phyloP scores from a whole-genome alignment of 148 eudicot species.

The Fagopyrum esculentum region DNA sequence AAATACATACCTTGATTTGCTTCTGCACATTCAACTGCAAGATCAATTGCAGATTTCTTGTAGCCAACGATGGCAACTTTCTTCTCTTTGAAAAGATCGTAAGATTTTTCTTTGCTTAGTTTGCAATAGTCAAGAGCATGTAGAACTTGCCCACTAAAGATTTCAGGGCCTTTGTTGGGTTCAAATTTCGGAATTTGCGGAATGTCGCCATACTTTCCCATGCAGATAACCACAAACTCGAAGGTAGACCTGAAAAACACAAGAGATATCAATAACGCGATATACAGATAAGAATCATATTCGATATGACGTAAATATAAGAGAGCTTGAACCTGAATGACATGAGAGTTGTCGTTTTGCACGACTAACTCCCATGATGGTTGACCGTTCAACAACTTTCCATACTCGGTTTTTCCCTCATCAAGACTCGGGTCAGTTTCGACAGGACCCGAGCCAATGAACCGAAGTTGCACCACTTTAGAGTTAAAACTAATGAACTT shows the following conservation, averaged over 20 bases:
- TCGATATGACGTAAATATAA: no score
- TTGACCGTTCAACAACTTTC: neutral
- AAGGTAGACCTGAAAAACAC: slow-evolving; percentile 52
- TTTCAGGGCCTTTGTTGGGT: slow-evolving; percentile 65
- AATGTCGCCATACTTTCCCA: slow-evolving; percentile 73
- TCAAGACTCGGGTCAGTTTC: neutral
- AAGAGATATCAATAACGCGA: neutral
- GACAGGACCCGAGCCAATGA: slow-evolving; percentile 22
- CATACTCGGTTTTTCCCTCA: no score
- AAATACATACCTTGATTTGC: slow-evolving; percentile 64
- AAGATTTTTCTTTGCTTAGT: slow-evolving; percentile 42
- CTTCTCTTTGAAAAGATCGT: slow-evolving; percentile 49
- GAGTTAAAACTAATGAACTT: slow-evolving; percentile 61
- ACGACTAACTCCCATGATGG: neutral
- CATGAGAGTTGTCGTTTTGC: neutral
- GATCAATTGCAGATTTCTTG: slow-evolving; percentile 89
- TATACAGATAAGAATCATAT: no score
- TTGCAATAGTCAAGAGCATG: slow-evolving; percentile 84
- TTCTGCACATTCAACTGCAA: slow-evolving; percentile 86
- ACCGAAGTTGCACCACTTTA: slow-evolving; percentile 71
- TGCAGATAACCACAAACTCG: slow-evolving; percentile 75
- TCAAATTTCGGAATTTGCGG: slow-evolving; percentile 62
- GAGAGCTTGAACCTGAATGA: neutral
- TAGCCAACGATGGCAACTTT: slow-evolving; percentile 82
- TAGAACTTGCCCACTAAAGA: slow-evolving; percentile 63